Evolutionary conservation across 2,329 filamentous ascomycete species (phyloP).

Genomic region (Penicillium sp.): DNA sequence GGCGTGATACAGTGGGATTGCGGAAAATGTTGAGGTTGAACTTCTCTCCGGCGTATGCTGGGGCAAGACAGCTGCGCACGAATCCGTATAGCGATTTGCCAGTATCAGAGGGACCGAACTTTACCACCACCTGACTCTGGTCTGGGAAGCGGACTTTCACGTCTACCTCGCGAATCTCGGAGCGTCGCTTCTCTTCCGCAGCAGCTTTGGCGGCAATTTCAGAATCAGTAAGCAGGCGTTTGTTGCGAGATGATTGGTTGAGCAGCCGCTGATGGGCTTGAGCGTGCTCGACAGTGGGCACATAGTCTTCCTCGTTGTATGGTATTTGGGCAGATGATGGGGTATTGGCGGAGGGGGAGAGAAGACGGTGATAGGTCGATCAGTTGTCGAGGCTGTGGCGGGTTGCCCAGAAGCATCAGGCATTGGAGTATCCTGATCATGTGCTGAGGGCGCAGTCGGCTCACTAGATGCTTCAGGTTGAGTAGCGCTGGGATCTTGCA

Average conservation of each 20-base stretch:
- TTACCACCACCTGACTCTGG: slow-evolving; percentile 68
- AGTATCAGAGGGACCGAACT: slow-evolving; percentile 63
- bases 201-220: slow-evolving; percentile 68
- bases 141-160: slow-evolving; percentile 86
- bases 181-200: slow-evolving; percentile 60
- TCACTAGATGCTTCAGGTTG: slow-evolving; percentile 5
- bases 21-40: slow-evolving; percentile 66
- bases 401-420: slow-evolving; percentile 20
- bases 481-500: slow-evolving; percentile 8
- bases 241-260: slow-evolving; percentile 70
- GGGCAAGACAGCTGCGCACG: slow-evolving; percentile 65
- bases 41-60: slow-evolving; percentile 50
- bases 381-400: slow-evolving; percentile 38
- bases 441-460: not conserved
- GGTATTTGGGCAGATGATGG: slow-evolving; percentile 67
- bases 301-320: slow-evolving; percentile 69
- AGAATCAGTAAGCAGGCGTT: slow-evolving; percentile 72
- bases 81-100: slow-evolving; percentile 68
- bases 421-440: slow-evolving; percentile 11
- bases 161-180: slow-evolving; percentile 61
- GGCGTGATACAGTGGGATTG: slow-evolving; percentile 17
- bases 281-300: slow-evolving; percentile 77
- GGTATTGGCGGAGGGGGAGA: slow-evolving; percentile 68
- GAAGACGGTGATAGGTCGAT: slow-evolving; percentile 61
- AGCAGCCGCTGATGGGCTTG: slow-evolving; percentile 73